These are phyloP conservation scores for Fusarium sp. DNA, from an alignment of 2,329 filamentous ascomycete genomes.

Conservation along the genomic window DNA sequence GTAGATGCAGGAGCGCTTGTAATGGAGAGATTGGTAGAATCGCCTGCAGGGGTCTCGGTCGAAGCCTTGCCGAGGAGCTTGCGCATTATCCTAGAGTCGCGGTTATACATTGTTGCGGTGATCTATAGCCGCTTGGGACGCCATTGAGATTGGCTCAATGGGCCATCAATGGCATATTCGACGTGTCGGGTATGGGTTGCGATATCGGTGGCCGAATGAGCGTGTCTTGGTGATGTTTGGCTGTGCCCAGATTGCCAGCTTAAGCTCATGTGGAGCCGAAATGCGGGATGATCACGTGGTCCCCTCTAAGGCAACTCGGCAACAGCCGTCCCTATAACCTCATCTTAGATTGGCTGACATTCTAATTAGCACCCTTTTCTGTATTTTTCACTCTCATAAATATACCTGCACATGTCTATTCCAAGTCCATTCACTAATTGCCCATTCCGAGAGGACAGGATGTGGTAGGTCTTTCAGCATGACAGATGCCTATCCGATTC, in stretches of 20 bases:
- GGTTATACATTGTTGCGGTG: conserved; percentile 62
- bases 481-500: too few species aligned
- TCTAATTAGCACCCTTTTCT: too few species aligned
- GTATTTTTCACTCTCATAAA: too few species aligned
- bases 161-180: conserved; percentile 34
- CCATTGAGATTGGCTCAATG: conserved; percentile 49
- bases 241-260: conserved; percentile 5
- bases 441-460: too few species aligned
- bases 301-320: background rate
- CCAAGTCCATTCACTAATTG: too few species aligned
- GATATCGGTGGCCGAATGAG: conserved; percentile 8
- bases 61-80: conserved; percentile 69
- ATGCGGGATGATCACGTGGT: conserved; percentile 15
- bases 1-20: conserved; percentile 60
- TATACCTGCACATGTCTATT: too few species aligned
- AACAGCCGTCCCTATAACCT: background rate
- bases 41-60: conserved; percentile 60
- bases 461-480: too few species aligned
- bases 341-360: too few species aligned
- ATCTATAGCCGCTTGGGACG: conserved; percentile 48
- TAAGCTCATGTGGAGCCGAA: conserved; percentile 40
- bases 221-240: conserved; percentile 4
- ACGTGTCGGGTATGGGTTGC: conserved; percentile 3
- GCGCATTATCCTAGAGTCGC: conserved; percentile 69
- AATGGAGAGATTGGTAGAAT: conserved; percentile 54